phyloP scores from a whole-genome alignment of 768 basidiomycete genomes.

The Thelephora aurantiotincta region DNA sequence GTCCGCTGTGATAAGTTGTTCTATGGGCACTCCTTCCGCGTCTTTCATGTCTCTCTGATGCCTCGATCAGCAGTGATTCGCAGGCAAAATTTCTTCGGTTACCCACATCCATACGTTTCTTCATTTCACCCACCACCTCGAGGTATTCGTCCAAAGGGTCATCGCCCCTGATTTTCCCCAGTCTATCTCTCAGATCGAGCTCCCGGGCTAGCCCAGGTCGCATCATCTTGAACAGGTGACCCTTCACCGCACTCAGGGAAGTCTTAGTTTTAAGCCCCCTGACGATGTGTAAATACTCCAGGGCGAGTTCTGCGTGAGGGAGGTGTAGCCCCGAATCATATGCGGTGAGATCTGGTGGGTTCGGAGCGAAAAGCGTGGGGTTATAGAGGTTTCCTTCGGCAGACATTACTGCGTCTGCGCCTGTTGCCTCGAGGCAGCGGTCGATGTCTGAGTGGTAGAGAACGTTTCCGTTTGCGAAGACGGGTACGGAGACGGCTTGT shows the following conservation, averaged over 20 bases:
- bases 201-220: constrained; percentile 58
- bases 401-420: constrained; percentile 86
- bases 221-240: constrained; percentile 88
- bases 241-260: constrained; percentile 63
- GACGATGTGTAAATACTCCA: constrained; percentile 81
- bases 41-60: constrained; percentile 34
- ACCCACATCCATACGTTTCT: constrained; percentile 40
- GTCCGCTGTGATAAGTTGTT: constrained; percentile 28
- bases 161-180: constrained; percentile 34
- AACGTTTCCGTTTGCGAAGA: constrained; percentile 95
- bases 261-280: constrained; percentile 56
- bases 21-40: constrained; percentile 15
- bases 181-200: constrained; percentile 54
- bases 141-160: constrained; percentile 31
- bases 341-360: constrained; percentile 13
- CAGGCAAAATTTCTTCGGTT: background rate
- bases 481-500: constrained; percentile 77
- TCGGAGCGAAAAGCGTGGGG: constrained; percentile 54
- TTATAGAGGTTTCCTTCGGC: constrained; percentile 95
- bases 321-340: constrained; percentile 33
- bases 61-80: background rate
- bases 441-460: constrained; percentile 77
- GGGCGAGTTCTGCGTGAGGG: constrained; percentile 50
- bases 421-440: constrained; percentile 68
- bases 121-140: constrained; percentile 45